These are phyloP conservation scores for Suhomyces anneliseae DNA, from an alignment of 1,139 yeast species.

Conservation along the genomic window DNA sequence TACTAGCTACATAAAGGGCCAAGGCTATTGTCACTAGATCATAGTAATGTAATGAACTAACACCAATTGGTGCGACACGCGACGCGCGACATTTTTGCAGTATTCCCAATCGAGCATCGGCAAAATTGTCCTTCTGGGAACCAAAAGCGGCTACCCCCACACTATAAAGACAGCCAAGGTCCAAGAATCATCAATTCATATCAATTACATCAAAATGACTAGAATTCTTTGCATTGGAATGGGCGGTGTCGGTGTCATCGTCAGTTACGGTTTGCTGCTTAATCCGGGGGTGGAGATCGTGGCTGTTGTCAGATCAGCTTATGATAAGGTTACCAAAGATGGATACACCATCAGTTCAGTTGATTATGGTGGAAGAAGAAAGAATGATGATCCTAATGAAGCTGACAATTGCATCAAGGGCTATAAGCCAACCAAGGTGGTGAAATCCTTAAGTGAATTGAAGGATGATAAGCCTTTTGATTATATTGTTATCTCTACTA, in stretches of 20 bases:
- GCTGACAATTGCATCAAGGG: slow-evolving; percentile 19
- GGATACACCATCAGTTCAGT: slow-evolving; percentile 32
- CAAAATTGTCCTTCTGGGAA: slow-evolving; percentile 6
- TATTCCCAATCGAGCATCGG: slow-evolving; percentile 7
- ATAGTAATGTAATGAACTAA: too few relatives aligned
- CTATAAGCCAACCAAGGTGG: slow-evolving; percentile 28
- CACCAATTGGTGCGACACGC: background rate
- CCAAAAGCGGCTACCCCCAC: background rate
- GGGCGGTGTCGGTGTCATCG: slow-evolving; percentile 76
- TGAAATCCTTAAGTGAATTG: slow-evolving; percentile 26
- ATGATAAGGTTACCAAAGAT: slow-evolving; percentile 24
- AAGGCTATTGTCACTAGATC: background rate
- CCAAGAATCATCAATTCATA: too few relatives aligned
- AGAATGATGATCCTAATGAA: slow-evolving; percentile 17
- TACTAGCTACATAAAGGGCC: background rate
- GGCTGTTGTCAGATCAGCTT: slow-evolving; percentile 35
- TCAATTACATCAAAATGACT: slow-evolving; percentile 13
- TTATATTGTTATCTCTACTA: slow-evolving; percentile 34
- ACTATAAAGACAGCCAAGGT: background rate
- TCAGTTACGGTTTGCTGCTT: slow-evolving; percentile 56
- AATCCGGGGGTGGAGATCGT: slow-evolving; percentile 38
- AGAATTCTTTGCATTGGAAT: slow-evolving; percentile 60
- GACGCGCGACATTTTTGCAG: slow-evolving; percentile 7
- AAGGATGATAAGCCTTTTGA: slow-evolving; percentile 29
- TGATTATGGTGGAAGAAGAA: slow-evolving; percentile 25